phyloP scores from a whole-genome alignment of 176 grass and related monocot genomes.

The Oryza officinalis region DNA sequence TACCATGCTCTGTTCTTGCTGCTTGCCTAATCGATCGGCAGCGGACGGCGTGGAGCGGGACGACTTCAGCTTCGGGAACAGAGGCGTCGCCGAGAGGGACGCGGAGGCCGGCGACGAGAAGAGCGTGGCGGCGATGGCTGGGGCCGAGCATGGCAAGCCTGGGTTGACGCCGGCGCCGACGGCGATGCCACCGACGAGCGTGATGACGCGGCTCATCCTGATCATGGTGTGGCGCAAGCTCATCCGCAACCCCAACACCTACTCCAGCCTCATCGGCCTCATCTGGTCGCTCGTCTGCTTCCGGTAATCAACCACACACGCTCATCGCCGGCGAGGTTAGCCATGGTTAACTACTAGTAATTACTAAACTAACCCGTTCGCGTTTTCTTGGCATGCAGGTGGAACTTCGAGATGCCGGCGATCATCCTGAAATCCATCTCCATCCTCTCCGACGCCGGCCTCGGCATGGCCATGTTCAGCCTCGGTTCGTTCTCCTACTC shows the following conservation, averaged over 20 bases:
- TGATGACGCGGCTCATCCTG: constrained; percentile 93
- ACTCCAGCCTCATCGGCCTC: constrained; percentile 93
- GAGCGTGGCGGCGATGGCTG: constrained; percentile 10
- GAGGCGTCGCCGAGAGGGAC: constrained; percentile 47
- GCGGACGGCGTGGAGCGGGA: constrained; percentile 67
- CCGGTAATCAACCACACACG: constrained; percentile 32
- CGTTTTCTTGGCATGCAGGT: constrained; percentile 46
- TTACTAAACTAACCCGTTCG: background rate
- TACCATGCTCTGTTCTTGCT: background rate
- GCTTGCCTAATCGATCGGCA: constrained; percentile 11
- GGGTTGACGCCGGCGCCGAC: constrained; percentile 21
- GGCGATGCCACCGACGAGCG: constrained; percentile 90
- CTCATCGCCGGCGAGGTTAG: background rate
- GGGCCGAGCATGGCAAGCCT: constrained; percentile 5
- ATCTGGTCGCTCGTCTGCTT: constrained; percentile 96
- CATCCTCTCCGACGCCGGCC: constrained; percentile 95
- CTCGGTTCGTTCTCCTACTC: constrained; percentile 59
- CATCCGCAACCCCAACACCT: constrained; percentile 98
- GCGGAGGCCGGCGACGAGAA: constrained; percentile 73
- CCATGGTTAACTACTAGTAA: background rate
- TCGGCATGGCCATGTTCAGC: constrained; percentile 99
- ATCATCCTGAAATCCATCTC: constrained; percentile 87
- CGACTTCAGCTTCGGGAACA: constrained; percentile 90
- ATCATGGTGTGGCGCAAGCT: constrained; percentile 99
- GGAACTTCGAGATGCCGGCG: constrained; percentile 87